phyloP scores from a whole-genome alignment of 2,329 filamentous ascomycete species.

The Xylariaceae sp. region DNA sequence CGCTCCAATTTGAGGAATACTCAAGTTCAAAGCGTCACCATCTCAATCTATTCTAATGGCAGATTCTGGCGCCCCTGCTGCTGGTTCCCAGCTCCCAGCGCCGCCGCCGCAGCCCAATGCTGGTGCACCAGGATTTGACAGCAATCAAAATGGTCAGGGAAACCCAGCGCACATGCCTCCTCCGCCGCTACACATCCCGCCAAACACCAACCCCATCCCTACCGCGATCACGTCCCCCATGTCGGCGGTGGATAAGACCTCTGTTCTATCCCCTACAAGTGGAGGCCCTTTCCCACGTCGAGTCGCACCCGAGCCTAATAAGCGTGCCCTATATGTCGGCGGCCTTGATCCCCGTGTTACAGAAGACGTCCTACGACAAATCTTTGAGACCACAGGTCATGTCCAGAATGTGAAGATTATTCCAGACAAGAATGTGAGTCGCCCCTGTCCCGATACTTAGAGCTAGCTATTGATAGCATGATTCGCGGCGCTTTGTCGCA shows the following conservation, averaged over 20 bases:
- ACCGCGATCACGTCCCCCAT: slow-evolving; percentile 87
- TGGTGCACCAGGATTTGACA: slow-evolving; percentile 73
- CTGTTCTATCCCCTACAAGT: slow-evolving; percentile 80
- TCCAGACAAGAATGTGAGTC: slow-evolving; percentile 95
- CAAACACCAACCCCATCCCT: slow-evolving; percentile 93
- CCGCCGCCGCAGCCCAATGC: slow-evolving; percentile 65
- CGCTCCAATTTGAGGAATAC: slow-evolving; percentile 3
- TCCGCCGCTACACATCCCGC: slow-evolving; percentile 86
- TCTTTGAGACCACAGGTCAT: slow-evolving; percentile 97
- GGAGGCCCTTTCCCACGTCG: slow-evolving; percentile 78
- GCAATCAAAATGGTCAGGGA: slow-evolving; percentile 65
- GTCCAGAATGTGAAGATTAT: slow-evolving; percentile 99
- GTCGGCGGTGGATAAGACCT: slow-evolving; percentile 57
- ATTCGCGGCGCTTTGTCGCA: neutral
- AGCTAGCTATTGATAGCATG: neutral
- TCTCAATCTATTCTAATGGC: slow-evolving; percentile 57
- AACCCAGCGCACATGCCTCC: slow-evolving; percentile 79
- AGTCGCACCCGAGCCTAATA: slow-evolving; percentile 95
- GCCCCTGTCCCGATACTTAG: neutral
- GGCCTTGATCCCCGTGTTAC: slow-evolving; percentile 92
- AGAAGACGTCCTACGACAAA: slow-evolving; percentile 92
- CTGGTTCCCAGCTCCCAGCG: slow-evolving; percentile 64
- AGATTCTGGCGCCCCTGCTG: slow-evolving; percentile 64
- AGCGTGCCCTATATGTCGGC: slow-evolving; percentile 93
- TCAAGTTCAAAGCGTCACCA: neutral